Conservation (phyloP, 2,329 filamentous ascomycete species). For the Purpureocillium takamizusanense region DNA sequence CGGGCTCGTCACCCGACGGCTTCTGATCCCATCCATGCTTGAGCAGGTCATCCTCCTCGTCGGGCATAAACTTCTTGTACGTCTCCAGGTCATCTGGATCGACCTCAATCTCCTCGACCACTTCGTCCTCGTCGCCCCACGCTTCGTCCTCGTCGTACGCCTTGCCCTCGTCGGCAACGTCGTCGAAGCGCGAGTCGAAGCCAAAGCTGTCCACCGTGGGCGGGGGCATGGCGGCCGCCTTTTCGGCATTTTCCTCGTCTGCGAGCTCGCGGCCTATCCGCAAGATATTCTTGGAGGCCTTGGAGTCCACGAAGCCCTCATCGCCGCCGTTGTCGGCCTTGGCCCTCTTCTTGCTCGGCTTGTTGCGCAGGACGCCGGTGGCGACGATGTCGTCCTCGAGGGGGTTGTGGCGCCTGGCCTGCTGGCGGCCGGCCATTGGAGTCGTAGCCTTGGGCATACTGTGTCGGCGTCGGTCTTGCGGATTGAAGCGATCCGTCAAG, state of each 20-base stretch:
- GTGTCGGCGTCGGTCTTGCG: neutral
- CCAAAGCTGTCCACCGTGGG: slow-evolving; percentile 52
- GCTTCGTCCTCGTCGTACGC: slow-evolving; percentile 46
- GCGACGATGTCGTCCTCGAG: slow-evolving; percentile 80
- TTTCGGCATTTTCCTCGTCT: slow-evolving; percentile 58
- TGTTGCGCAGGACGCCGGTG: slow-evolving; percentile 60
- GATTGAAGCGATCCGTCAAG: neutral
- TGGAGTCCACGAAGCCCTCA: slow-evolving; percentile 74
- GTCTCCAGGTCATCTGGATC: slow-evolving; percentile 82
- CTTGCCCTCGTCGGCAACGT: slow-evolving; percentile 35
- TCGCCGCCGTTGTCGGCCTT: slow-evolving; percentile 53
- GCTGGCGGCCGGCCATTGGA: slow-evolving; percentile 43
- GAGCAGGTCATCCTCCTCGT: slow-evolving; percentile 62
- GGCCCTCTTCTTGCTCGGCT: slow-evolving; percentile 62
- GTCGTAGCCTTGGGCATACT: slow-evolving; percentile 74
- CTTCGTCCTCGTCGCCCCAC: slow-evolving; percentile 73
- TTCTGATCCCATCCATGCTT: slow-evolving; percentile 51
- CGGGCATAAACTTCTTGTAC: slow-evolving; percentile 83
- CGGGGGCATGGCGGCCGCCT: slow-evolving; percentile 27
- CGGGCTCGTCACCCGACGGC: slow-evolving; percentile 34
- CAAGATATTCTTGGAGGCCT: slow-evolving; percentile 80
- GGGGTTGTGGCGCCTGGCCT: slow-evolving; percentile 70
- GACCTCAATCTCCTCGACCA: slow-evolving; percentile 65
- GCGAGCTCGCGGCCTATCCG: slow-evolving; percentile 81
- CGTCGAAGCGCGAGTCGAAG: slow-evolving; percentile 67